Evolutionary conservation across 2,329 filamentous ascomycete species (phyloP).

Genomic region (Neonectria faginata): DNA sequence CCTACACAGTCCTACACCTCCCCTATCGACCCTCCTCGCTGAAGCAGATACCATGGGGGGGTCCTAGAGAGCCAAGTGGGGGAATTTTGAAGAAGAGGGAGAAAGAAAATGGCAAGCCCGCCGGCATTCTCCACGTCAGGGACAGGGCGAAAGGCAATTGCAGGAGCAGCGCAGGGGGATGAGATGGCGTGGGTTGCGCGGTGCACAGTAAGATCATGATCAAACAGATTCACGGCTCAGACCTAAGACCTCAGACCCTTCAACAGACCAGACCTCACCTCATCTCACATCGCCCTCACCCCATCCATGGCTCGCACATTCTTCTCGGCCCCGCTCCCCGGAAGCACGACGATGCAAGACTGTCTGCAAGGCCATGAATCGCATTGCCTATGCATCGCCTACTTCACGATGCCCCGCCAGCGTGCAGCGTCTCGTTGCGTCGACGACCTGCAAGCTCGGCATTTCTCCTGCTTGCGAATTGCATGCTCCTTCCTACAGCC

Average conservation of each 20-base stretch:
- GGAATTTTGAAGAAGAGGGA: constrained; percentile 22
- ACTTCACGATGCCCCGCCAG: constrained; percentile 3
- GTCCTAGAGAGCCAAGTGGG: constrained; percentile 16
- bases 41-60: constrained; percentile 1
- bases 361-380: constrained; percentile 16
- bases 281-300: constrained; percentile 30
- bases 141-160: constrained; percentile 26
- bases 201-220: constrained; percentile 26
- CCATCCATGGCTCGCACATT: constrained; percentile 28
- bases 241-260: constrained; percentile 15
- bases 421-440: not conserved
- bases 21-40: constrained; percentile 7
- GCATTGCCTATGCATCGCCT: constrained; percentile 14
- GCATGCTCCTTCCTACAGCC: not conserved
- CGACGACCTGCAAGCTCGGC: constrained; percentile 8
- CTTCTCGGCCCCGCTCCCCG: constrained; percentile 27
- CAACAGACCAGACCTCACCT: constrained; percentile 33
- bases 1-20: constrained; percentile 1
- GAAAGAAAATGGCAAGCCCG: constrained; percentile 10
- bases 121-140: constrained; percentile 17
- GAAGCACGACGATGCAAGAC: constrained; percentile 4
- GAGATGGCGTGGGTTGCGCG: constrained; percentile 25
- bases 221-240: constrained; percentile 17
- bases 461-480: not conserved
- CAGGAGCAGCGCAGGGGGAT: constrained; percentile 29